Conservation (phyloP, 192 early-diverging fungal species). For the Coemansia guatemalensis region DNA sequence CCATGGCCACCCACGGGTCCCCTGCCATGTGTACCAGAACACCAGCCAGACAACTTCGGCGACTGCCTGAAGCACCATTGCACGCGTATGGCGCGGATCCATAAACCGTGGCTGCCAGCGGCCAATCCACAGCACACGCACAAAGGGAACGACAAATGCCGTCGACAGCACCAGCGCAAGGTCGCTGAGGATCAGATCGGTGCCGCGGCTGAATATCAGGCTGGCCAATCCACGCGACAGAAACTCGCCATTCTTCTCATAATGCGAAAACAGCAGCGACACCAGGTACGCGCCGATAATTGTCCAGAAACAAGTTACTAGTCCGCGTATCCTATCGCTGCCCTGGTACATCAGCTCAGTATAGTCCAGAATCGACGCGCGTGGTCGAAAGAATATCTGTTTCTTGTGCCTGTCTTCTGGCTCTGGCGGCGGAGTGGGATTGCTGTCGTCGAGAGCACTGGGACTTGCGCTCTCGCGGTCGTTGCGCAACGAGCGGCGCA, state of each 20-base stretch:
- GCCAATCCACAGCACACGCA: constrained; percentile 35
- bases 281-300: constrained; percentile 46
- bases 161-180: constrained; percentile 65
- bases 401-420: neutral
- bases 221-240: constrained; percentile 30
- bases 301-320: constrained; percentile 55
- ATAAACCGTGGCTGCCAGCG: constrained; percentile 18
- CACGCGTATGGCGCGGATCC: constrained; percentile 21
- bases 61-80: constrained; percentile 55
- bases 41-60: constrained; percentile 62
- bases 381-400: constrained; percentile 31
- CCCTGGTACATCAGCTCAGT: constrained; percentile 54
- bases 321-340: constrained; percentile 44
- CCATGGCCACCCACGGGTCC: constrained; percentile 78
- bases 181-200: constrained; percentile 72
- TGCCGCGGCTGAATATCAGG: constrained; percentile 52
- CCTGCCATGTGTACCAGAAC: constrained; percentile 59
- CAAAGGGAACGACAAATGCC: constrained; percentile 59
- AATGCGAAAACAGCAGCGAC: constrained; percentile 41
- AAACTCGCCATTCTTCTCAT: constrained; percentile 39
- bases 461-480: constrained; percentile 10
- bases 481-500: constrained; percentile 38
- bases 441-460: neutral
- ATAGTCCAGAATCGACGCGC: constrained; percentile 53
- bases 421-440: neutral